phyloP scores from a whole-genome alignment of 768 basidiomycete genomes.

The Tulasnella sp. region DNA sequence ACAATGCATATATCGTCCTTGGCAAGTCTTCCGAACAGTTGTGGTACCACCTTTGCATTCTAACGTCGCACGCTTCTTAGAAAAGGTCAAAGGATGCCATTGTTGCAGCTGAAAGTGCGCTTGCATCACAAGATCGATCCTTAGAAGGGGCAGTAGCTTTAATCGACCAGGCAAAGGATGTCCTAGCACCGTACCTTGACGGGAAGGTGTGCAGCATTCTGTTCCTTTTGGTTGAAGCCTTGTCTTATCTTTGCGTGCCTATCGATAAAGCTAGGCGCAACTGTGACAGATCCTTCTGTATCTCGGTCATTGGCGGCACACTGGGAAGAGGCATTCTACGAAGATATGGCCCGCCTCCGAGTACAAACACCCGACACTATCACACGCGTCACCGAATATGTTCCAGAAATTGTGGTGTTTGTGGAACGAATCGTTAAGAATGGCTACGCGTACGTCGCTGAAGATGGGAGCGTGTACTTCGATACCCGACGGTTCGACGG shows the following conservation, averaged over 20 bases:
- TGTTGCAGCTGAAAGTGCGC: constrained; percentile 32
- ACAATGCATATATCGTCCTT: constrained; percentile 75
- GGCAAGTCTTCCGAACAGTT: constrained; percentile 33
- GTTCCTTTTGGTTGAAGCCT: neutral
- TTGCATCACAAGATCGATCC: constrained; percentile 33
- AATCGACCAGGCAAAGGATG: constrained; percentile 63
- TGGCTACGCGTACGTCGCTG: constrained; percentile 60
- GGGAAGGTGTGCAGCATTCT: constrained; percentile 40
- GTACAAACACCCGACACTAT: constrained; percentile 81
- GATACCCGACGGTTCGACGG: constrained; percentile 74
- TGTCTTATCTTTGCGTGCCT: neutral
- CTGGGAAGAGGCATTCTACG: constrained; percentile 85
- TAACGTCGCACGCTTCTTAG: neutral
- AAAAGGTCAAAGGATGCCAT: constrained; percentile 3
- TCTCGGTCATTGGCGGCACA: constrained; percentile 68
- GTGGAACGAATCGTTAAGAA: constrained; percentile 75
- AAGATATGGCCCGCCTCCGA: constrained; percentile 80
- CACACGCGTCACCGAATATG: constrained; percentile 93
- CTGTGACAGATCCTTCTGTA: constrained; percentile 76
- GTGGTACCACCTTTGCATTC: neutral
- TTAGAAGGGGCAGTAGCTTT: constrained; percentile 41
- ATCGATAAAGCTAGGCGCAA: constrained; percentile 48
- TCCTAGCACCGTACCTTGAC: constrained; percentile 62
- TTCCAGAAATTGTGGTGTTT: constrained; percentile 86
- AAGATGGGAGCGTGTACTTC: constrained; percentile 83